These are phyloP conservation scores for Melampsora americana DNA, from an alignment of 1,284 basidiomycete genomes.

Conservation along the genomic window DNA sequence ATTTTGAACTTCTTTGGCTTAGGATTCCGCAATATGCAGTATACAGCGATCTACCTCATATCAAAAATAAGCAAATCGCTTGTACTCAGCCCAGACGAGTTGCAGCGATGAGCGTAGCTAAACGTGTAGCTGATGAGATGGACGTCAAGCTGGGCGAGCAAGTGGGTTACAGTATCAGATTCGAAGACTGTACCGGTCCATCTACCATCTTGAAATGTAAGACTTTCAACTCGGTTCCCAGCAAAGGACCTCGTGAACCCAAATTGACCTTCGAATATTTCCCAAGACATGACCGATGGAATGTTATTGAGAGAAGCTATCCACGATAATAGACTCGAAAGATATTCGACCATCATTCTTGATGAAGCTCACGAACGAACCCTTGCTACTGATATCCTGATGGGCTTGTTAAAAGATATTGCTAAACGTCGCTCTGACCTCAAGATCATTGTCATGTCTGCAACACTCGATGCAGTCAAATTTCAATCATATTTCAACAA, in stretches of 20 bases:
- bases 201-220: conserved; percentile 77
- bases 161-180: conserved; percentile 97
- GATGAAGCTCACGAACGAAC: conserved; percentile 99
- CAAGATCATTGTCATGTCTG: conserved; percentile 98
- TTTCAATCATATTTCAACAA: conserved; percentile 88
- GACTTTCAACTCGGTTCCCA: background rate
- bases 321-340: conserved; percentile 82
- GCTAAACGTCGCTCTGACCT: conserved; percentile 78
- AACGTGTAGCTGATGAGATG: conserved; percentile 98
- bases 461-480: conserved; percentile 92
- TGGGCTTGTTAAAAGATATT: conserved; percentile 78
- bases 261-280: conserved; percentile 11
- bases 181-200: conserved; percentile 93
- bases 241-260: background rate
- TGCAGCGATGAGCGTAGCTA: conserved; percentile 95
- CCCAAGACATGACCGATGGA: conserved; percentile 92
- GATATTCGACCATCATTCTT: conserved; percentile 95
- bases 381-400: conserved; percentile 94
- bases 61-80: conserved; percentile 82
- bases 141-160: conserved; percentile 88
- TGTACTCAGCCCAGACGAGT: conserved; percentile 97
- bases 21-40: conserved; percentile 91
- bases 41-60: conserved; percentile 85
- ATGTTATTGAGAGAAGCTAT: conserved; percentile 93
- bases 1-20: conserved; percentile 5